These are phyloP conservation scores for Rhizomucor miehei DNA, from an alignment of 371 early-diverging fungal genomes.

Conservation along the genomic window DNA sequence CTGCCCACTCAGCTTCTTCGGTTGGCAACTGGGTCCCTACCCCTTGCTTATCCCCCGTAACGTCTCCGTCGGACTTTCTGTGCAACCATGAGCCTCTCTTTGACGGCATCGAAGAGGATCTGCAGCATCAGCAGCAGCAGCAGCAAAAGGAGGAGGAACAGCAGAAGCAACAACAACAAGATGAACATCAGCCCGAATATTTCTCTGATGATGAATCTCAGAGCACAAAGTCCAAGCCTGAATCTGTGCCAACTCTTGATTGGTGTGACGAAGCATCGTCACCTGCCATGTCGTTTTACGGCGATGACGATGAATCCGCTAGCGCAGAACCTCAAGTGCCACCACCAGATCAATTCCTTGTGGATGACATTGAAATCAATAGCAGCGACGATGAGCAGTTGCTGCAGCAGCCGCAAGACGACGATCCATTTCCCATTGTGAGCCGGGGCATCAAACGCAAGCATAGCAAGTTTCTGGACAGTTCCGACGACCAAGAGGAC, in stretches of 20 bases:
- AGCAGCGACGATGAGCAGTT: not conserved
- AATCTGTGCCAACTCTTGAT: not conserved
- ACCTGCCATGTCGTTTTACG: not conserved
- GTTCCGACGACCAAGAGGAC: constrained; percentile 3
- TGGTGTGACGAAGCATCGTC: not conserved
- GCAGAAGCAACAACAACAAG: not conserved
- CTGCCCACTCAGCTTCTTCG: constrained; percentile 5
- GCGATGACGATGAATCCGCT: not conserved
- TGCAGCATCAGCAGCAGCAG: constrained; percentile 10
- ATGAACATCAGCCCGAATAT: not conserved
- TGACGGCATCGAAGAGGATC: constrained; percentile 32
- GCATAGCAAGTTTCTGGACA: not conserved
- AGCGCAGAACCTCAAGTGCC: too few species aligned
- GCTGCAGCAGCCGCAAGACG: not conserved
- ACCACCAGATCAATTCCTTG: not conserved
- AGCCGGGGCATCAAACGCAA: constrained; percentile 1
- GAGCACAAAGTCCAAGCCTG: not conserved
- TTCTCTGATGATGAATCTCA: not conserved
- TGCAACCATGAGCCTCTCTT: constrained; percentile 35
- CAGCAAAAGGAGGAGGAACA: not conserved
- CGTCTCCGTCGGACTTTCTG: constrained; percentile 39
- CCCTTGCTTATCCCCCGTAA: constrained; percentile 40
- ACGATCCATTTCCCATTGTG: not conserved
- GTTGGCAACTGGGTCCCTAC: constrained; percentile 18
- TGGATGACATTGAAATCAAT: not conserved